Conservation (phyloP, 2,329 filamentous ascomycete species). For the Massarina eburnea region DNA sequence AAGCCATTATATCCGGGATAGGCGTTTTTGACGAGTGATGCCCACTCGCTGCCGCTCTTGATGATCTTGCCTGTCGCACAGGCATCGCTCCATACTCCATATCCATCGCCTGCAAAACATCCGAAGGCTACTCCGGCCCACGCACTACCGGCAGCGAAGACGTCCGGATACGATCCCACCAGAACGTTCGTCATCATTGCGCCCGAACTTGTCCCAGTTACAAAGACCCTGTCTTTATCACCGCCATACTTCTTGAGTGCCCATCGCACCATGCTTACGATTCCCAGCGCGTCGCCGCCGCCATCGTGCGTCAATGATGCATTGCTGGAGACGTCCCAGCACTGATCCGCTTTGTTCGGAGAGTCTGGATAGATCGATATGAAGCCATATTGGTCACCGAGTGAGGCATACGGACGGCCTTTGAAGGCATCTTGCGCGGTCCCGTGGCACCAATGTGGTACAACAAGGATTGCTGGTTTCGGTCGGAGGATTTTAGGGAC, state of each 20-base stretch:
- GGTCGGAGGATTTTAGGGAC: slow-evolving; percentile 30
- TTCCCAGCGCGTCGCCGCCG: slow-evolving; percentile 36
- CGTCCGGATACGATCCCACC: slow-evolving; percentile 36
- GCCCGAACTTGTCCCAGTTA: slow-evolving; percentile 37
- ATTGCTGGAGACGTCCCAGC: slow-evolving; percentile 40
- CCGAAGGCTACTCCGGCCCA: slow-evolving; percentile 41
- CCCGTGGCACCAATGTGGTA: slow-evolving; percentile 39
- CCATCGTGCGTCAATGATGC: slow-evolving; percentile 35
- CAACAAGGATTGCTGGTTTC: slow-evolving; percentile 34
- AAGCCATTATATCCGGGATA: slow-evolving; percentile 34
- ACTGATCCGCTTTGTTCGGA: slow-evolving; percentile 32
- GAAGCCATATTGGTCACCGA: slow-evolving; percentile 37
- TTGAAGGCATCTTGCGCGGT: slow-evolving; percentile 34
- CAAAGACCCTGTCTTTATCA: slow-evolving; percentile 35
- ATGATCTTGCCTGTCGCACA: slow-evolving; percentile 36
- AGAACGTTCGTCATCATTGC: slow-evolving; percentile 42
- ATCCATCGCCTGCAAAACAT: slow-evolving; percentile 37
- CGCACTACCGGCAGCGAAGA: slow-evolving; percentile 38
- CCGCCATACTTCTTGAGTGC: slow-evolving; percentile 30
- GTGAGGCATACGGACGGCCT: slow-evolving; percentile 28
- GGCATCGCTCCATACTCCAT: slow-evolving; percentile 32
- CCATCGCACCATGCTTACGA: slow-evolving; percentile 36
- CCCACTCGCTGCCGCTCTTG: slow-evolving; percentile 35
- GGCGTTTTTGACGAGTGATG: slow-evolving; percentile 27
- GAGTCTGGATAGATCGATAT: slow-evolving; percentile 38